Conservation (phyloP, 257 asterid species). For the Scutellaria galericulata region DNA sequence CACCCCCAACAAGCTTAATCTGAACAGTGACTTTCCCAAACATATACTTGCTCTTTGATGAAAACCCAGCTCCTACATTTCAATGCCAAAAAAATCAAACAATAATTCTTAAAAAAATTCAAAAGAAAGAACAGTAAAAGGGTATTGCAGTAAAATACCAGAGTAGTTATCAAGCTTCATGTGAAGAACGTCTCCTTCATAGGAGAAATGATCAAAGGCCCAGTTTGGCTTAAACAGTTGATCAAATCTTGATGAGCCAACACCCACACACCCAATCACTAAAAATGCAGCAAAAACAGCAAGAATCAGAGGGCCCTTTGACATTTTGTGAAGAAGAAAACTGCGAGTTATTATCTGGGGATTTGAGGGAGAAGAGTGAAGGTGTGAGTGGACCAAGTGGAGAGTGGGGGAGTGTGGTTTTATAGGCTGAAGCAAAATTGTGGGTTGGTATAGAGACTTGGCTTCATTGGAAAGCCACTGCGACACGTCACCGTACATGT, state of each 20-base stretch:
- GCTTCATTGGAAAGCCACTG: slow-evolving; percentile 58
- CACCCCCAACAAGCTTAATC: slow-evolving; percentile 92
- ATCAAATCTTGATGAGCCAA: slow-evolving; percentile 55
- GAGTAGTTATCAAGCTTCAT: slow-evolving; percentile 78
- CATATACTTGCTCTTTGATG: slow-evolving; percentile 82
- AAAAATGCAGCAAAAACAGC: slow-evolving; percentile 32
- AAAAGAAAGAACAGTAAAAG: neutral
- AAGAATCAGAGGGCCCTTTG: slow-evolving; percentile 10
- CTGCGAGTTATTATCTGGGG: neutral
- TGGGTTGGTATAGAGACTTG: slow-evolving; percentile 17
- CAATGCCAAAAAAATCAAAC: neutral
- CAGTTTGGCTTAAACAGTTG: slow-evolving; percentile 72
- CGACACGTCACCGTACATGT: slow-evolving; percentile 51
- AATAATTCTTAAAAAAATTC: no score
- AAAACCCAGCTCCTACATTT: slow-evolving; percentile 81
- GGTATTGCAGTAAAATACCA: slow-evolving; percentile 44
- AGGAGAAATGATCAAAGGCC: slow-evolving; percentile 70
- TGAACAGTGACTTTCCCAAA: slow-evolving; percentile 85
- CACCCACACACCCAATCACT: slow-evolving; percentile 42
- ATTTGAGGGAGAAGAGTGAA: slow-evolving; percentile 1
- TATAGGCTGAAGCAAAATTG: slow-evolving; percentile 40
- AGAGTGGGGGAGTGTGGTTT: slow-evolving; percentile 36
- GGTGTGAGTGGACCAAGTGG: slow-evolving; percentile 20
- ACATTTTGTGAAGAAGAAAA: slow-evolving; percentile 27
- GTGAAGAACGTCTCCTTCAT: slow-evolving; percentile 66